phyloP scores from a whole-genome alignment of 2,329 filamentous ascomycete species.

The Hymenoscyphus occultus region DNA sequence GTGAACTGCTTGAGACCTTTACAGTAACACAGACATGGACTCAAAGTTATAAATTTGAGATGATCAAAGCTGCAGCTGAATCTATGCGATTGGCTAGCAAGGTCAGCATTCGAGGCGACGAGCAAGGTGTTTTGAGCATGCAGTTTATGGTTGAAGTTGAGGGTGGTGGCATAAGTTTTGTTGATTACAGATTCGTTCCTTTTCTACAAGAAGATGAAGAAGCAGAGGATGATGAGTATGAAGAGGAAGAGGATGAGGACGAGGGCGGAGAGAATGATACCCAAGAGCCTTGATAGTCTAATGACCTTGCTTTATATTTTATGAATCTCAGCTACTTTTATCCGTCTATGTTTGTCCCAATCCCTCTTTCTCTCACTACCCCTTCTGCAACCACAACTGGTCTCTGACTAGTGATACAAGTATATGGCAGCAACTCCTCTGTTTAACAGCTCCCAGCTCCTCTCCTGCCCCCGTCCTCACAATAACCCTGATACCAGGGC shows the following conservation, averaged over 20 bases:
- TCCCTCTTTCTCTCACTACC: not conserved
- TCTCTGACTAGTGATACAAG: conserved; percentile 13
- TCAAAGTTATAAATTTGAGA: conserved; percentile 81
- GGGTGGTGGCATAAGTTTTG: conserved; percentile 64
- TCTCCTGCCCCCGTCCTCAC: conserved; percentile 12
- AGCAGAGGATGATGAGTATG: conserved; percentile 42
- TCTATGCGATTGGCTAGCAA: conserved; percentile 95
- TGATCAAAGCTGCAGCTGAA: conserved; percentile 79
- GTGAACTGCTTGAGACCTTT: conserved; percentile 72
- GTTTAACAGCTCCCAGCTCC: conserved; percentile 17
- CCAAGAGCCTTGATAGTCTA: not conserved
- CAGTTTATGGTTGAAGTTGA: conserved; percentile 96
- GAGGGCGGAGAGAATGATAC: not conserved
- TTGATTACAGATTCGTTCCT: conserved; percentile 81
- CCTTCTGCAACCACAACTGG: not conserved
- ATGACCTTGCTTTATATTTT: not conserved
- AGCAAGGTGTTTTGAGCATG: conserved; percentile 84
- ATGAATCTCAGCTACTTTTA: not conserved
- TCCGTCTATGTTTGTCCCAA: not conserved
- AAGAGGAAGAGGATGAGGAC: conserved; percentile 27
- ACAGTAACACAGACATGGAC: conserved; percentile 57
- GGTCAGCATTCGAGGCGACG: conserved; percentile 84
- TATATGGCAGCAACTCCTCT: conserved; percentile 23
- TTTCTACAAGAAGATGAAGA: conserved; percentile 59
- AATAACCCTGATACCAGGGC: conserved; percentile 23